Evolutionary conservation across 345 rosid species (phyloP), one percentile per base, ranked within the genome.

Genomic region (Euphorbia tirucalli): DNA sequence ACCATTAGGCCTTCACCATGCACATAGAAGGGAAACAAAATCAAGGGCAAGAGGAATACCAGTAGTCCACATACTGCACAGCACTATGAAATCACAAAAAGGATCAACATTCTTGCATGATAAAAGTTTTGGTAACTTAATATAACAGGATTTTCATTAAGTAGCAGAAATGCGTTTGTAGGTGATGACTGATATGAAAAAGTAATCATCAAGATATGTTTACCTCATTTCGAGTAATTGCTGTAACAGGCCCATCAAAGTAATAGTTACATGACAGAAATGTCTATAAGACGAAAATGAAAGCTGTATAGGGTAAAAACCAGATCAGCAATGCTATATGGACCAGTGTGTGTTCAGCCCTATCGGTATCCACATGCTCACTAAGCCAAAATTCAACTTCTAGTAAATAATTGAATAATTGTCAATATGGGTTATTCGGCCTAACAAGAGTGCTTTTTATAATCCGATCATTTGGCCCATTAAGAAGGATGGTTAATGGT

Each of bases 51-150:
- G 48, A 88, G 59, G 75, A 87, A 79, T 70, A 93, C 74, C 65
- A 72, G 35, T 30, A 85, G 71, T 56, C 84, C 93, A 61, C 97
- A 93, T 56, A 82, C 81, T 62, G 84, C 93, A 82, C 88, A 91
- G 21, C 87, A 81, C 97, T 90, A 69, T 37, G 18, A 73, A 52
- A 72, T 41, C 43, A 63, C 6, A 31, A 27, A 35, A 72, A 44
- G 28, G 15, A n/a, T 37, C 50, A 39, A 50, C 32, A 52, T 10
- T 21, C 21, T 21, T 52, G 61, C n/a, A 54, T 37, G 8, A 31
- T 18, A 19, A 70, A 24, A 11, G 43, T 31, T 44, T 10, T 5
- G 43, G 25, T n/a, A 24, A 24, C 21, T 18, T 27, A 64, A 64
- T 46, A 16, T 46, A 16, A 46, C n/a, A 46, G 52, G 11, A 46